phyloP scores from a whole-genome alignment of 352 stramenopile species.

The Plasmopara halstedii region DNA sequence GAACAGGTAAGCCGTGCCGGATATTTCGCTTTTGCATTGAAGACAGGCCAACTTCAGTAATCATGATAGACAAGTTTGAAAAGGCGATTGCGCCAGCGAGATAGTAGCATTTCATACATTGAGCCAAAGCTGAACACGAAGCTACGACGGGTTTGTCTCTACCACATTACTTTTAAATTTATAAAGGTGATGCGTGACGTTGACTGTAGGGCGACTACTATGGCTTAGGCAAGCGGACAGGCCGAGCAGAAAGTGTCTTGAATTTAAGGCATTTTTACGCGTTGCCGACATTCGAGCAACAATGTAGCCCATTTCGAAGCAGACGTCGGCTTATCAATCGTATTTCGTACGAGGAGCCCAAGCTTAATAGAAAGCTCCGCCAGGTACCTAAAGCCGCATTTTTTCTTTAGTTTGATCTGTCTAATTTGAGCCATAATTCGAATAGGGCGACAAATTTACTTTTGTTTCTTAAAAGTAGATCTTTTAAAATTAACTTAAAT shows the following conservation, averaged over 20 bases:
- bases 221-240: conserved; percentile 37
- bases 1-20: conserved; percentile 7
- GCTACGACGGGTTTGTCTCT: conserved; percentile 34
- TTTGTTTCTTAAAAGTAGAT: conserved; percentile 42
- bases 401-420: conserved; percentile 2
- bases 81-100: conserved; percentile 34
- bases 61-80: conserved; percentile 8
- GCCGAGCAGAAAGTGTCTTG: conserved; percentile 4
- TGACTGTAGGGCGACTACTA: conserved; percentile 52
- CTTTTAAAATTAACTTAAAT: conserved; percentile 15
- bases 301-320: conserved; percentile 12
- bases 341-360: conserved; percentile 63
- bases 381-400: conserved; percentile 31
- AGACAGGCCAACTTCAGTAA: neutral
- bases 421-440: conserved; percentile 4
- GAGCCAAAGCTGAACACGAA: conserved; percentile 60
- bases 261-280: conserved; percentile 10
- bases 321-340: conserved; percentile 26
- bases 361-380: conserved; percentile 74
- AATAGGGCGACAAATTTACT: conserved; percentile 66
- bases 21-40: neutral
- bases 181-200: conserved; percentile 2
- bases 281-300: conserved; percentile 9
- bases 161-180: neutral
- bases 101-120: conserved; percentile 36